phyloP scores from a whole-genome alignment of 208 protist species.

The Leishmania major region DNA sequence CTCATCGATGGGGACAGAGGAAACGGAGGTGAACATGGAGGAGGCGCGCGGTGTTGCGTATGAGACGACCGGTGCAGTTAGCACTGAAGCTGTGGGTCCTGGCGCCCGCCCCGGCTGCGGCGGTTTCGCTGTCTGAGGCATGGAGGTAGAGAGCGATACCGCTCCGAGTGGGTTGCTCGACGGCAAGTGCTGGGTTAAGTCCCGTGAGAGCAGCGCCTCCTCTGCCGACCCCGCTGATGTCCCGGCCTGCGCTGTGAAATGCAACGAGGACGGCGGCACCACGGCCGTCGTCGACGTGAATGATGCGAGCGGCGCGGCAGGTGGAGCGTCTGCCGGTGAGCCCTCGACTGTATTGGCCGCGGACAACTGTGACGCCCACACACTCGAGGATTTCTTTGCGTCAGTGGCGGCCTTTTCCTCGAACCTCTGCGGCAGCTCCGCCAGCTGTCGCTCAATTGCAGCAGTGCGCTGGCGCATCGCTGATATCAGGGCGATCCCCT shows the following conservation, averaged over 20 bases:
- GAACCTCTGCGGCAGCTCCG: constrained; percentile 14
- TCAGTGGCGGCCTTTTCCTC: not conserved
- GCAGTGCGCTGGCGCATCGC: constrained; percentile 58
- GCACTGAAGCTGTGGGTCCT: not conserved
- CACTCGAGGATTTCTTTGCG: constrained; percentile 1
- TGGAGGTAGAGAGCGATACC: not conserved
- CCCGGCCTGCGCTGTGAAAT: not conserved
- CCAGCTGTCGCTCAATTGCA: constrained; percentile 63
- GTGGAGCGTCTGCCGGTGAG: too few species aligned
- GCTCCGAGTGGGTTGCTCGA: too few species aligned
- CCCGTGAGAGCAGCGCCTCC: not conserved
- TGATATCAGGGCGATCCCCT: constrained; percentile 58
- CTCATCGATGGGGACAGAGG: not conserved
- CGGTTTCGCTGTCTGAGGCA: not conserved
- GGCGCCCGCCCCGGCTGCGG: not conserved
- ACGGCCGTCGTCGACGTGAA: not conserved
- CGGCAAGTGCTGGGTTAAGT: not conserved
- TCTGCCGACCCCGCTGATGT: not conserved
- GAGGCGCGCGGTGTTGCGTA: not conserved
- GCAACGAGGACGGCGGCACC: not conserved
- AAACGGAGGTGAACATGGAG: constrained; percentile 20
- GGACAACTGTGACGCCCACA: constrained; percentile 11
- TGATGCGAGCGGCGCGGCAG: not conserved
- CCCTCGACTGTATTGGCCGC: not conserved
- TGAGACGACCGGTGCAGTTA: not conserved